These are phyloP conservation scores for Ramaria rubella DNA, from an alignment of 768 basidiomycete genomes.

Conservation along the genomic window DNA sequence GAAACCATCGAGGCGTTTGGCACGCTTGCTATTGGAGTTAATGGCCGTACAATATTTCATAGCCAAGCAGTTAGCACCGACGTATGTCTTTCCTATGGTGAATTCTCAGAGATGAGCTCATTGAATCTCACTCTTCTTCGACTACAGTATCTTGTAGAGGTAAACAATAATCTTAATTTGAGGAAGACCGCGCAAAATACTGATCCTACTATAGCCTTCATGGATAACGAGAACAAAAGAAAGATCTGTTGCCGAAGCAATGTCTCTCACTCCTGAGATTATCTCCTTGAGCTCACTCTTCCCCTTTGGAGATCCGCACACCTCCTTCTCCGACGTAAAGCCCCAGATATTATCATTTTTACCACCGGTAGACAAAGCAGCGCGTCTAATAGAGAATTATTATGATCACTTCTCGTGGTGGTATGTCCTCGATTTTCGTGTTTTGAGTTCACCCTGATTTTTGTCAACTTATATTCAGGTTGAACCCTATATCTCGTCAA, in stretches of 20 bases:
- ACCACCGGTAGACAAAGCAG: slow-evolving; percentile 33
- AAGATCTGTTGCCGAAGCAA: not conserved
- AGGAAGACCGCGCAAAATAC: not conserved
- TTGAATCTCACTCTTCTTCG: not conserved
- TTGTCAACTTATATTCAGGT: slow-evolving; percentile 28
- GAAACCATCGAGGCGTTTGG: slow-evolving; percentile 36
- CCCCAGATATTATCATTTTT: slow-evolving; percentile 25
- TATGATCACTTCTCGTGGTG: slow-evolving; percentile 42
- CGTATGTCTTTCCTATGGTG: slow-evolving; percentile 25
- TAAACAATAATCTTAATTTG: not conserved
- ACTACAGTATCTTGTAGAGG: slow-evolving; percentile 11
- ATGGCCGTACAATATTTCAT: slow-evolving; percentile 43
- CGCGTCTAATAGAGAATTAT: slow-evolving; percentile 36
- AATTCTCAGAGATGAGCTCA: not conserved
- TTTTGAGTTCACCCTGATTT: not conserved
- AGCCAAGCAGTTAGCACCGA: slow-evolving; percentile 44
- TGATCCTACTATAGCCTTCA: not conserved
- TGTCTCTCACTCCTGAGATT: not conserved
- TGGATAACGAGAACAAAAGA: not conserved
- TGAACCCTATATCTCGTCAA: slow-evolving; percentile 36
- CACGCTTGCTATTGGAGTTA: slow-evolving; percentile 40
- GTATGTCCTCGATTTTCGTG: slow-evolving; percentile 27
- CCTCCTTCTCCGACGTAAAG: not conserved
- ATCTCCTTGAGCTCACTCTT: not conserved
- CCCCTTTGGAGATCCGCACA: not conserved